Base-by-base conservation (phyloP, 495 filamentous ascomycete genomes). In the Chaetomium cochliodes region DNA sequence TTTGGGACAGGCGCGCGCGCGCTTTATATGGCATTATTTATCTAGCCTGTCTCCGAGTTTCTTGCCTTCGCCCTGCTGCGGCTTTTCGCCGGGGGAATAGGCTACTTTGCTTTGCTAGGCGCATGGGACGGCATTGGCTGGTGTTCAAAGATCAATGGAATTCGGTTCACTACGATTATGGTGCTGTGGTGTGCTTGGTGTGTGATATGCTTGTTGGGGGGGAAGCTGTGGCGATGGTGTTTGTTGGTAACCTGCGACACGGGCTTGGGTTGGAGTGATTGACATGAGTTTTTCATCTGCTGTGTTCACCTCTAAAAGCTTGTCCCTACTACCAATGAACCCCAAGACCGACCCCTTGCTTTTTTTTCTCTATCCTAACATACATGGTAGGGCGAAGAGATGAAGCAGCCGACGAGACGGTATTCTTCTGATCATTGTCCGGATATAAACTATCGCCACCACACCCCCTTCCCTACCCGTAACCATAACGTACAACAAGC, bases 401-500 rank as follows among this genome's bases (percentile, higher is more conserved):
- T 7, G 39, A 15, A n/a, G n/a, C n/a, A n/a, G 39, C 5, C 13
- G 18, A 16, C 13, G 13, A 16, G 13, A 44, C 41, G 41, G n/a
- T 42, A 15, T 58, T 58, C 56, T 33, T 46, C 39, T 46, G 41
- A 20, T 58, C 56, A 47, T 58, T 28, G 22, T 33, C 56, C 11
- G 23, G 23, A 58, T 58, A 46, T 58, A 28, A 25, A 58, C 23
- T 12, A 18, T 20, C 23, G 20, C 15, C 15, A 5, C 5, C 51
- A 28, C 26, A 11, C 26, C 15, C 26, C 25, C 22, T 15, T 52
- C 3, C 23, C 49, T 5, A n/a, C 11, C n/a, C n/a, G n/a, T n/a
- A 26, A 52, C 22, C 8, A 20, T 54, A 33, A 9, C 18, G 39
- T 58, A 58, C 61, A 63, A 8, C 22, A 15, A 25, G 12, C 12